These are phyloP conservation scores for Citrus glauca DNA, from an alignment of 345 rosid species.

Conservation along the genomic window DNA sequence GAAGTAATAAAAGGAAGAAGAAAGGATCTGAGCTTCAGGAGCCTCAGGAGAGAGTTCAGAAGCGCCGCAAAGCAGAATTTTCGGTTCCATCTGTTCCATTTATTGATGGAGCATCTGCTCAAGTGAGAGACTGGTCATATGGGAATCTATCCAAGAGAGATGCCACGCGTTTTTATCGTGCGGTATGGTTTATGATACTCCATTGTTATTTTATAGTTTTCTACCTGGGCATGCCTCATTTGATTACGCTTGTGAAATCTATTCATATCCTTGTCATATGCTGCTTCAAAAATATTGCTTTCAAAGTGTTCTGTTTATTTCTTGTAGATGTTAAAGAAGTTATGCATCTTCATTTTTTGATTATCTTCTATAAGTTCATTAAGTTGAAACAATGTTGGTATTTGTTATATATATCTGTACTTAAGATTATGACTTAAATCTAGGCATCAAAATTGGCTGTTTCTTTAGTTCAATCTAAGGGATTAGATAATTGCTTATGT, in stretches of 20 bases:
- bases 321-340: neutral
- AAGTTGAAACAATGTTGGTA: neutral
- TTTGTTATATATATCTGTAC: no score
- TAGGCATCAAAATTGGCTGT: no score
- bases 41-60: slow-evolving; percentile 59
- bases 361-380: neutral
- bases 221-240: neutral
- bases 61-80: slow-evolving; percentile 81
- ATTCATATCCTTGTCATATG: neutral
- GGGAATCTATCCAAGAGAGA: slow-evolving; percentile 97
- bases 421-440: no score
- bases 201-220: neutral
- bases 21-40: slow-evolving; percentile 69
- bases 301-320: neutral
- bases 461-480: no score
- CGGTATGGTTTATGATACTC: slow-evolving; percentile 41
- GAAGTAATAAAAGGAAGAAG: slow-evolving; percentile 84
- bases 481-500: no score
- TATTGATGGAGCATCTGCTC: slow-evolving; percentile 91
- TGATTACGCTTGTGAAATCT: neutral
- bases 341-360: neutral
- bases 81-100: slow-evolving; percentile 58
- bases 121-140: slow-evolving; percentile 96
- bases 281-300: neutral
- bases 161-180: slow-evolving; percentile 89